Percentiles rank a stretch among this genome's conserved stretches.
Conservation (phyloP, 2,329 filamentous ascomycete species). For the Epichloe scottii region DNA sequence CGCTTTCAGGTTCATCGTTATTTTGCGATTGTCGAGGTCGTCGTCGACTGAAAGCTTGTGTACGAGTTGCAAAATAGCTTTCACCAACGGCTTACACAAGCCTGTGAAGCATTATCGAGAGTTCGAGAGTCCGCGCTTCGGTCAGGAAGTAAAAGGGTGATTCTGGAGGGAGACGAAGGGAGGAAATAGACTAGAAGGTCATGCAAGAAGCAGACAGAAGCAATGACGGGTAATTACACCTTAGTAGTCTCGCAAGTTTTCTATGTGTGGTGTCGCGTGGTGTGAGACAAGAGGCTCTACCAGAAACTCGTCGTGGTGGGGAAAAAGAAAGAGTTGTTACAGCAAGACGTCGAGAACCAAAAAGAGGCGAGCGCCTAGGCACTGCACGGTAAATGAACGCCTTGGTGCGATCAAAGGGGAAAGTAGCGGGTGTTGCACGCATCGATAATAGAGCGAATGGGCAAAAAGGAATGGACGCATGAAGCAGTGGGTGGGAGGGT, state of each 20-base stretch:
- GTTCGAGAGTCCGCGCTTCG: neutral
- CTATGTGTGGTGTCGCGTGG: neutral
- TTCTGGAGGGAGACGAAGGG: neutral
- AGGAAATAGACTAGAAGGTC: neutral
- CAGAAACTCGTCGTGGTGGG: neutral
- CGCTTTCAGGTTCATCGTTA: constrained; percentile 23
- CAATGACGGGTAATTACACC: constrained; percentile 2
- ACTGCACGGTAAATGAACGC: neutral
- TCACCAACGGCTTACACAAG: constrained; percentile 8
- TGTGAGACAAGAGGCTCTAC: neutral
- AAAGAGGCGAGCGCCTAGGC: neutral
- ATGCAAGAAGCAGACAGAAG: neutral
- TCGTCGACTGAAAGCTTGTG: constrained; percentile 2
- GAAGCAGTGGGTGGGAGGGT: neutral
- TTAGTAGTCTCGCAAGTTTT: neutral
- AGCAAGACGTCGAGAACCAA: neutral
- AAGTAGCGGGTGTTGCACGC: neutral
- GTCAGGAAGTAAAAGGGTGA: neutral
- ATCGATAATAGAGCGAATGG: neutral
- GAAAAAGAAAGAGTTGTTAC: neutral
- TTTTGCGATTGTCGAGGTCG: constrained; percentile 1
- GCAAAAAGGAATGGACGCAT: neutral
- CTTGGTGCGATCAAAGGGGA: neutral
- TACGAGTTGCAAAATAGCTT: constrained; percentile 9
- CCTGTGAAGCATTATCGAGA: constrained; percentile 10